Evolutionary conservation across 352 stramenopile species (phyloP), one percentile per base, ranked within the genome.

Genomic region (Aphanomyces stellatus): DNA sequence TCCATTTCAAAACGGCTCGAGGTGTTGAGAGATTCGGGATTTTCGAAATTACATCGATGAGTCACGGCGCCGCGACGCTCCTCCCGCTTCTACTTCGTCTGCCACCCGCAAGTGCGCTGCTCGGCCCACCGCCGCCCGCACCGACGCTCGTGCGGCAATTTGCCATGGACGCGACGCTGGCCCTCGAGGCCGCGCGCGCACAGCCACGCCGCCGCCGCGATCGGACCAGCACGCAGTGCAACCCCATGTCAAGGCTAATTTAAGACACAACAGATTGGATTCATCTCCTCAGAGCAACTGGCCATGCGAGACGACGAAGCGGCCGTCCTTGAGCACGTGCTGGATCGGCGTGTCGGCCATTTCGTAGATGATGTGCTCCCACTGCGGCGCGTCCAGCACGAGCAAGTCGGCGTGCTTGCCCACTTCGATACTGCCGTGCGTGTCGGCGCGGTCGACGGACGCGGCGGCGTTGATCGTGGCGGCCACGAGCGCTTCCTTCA

Each of bases 331-430:
- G 64, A 91, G 75, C 24, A 94, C 84, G 53, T 87, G 72, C 63
- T 85, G 74, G 56, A 94, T 92, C 0, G 81, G 83, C 60, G 78
- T 80, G 69, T 94, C 82, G 22, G 70, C 80, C 77, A 94, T 91
- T 70, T 90, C 82, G 77, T 92, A 94, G 70, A 94, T 86, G 56
- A 92, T 74, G 33, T 92, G 82, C 72, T 92, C 82, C 83, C 85
- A 92, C 65, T 94, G 82, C 7, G 60, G 75, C 19, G 82, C 83
- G 42, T 81, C 76, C 68, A 91, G 70, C 27, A 90, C 46, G 51
- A 92, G 65, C 40, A 94, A 65, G 51, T 94, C 86, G 7, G 79
- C 83, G 41, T 76, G 68, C 70, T 92, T 92, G 66, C 83, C 86
- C 17, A 90, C 76, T 65, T 92, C 83, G 5, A 94, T 70, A 65